Conservation (phyloP, 169 alveolate genomes). For the Cryptosporidium muris region DNA sequence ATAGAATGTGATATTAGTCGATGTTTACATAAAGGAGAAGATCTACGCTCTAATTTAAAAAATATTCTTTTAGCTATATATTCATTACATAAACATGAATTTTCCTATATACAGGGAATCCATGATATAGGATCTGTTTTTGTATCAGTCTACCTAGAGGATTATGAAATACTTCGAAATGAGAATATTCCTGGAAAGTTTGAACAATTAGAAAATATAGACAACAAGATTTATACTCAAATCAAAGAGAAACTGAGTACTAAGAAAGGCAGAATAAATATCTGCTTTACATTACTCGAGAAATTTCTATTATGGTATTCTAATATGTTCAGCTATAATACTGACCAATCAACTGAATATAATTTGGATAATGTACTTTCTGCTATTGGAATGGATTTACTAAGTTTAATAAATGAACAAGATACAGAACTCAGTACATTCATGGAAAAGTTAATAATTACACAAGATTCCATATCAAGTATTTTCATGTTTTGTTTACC, state of each 20-base stretch:
- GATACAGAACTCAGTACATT: conserved; percentile 1
- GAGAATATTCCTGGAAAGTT: too few species aligned
- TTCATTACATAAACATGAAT: conserved; percentile 3
- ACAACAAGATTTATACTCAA: not conserved
- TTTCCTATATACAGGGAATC: conserved; percentile 58
- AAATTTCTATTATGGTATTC: conserved; percentile 28
- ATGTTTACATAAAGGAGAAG: not conserved
- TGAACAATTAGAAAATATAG: too few species aligned
- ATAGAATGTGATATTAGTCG: conserved; percentile 66
- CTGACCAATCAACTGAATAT: not conserved
- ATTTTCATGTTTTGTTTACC: conserved; percentile 77
- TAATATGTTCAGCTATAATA: conserved; percentile 12
- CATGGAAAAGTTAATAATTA: not conserved
- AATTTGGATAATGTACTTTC: conserved; percentile 4
- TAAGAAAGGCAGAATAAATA: conserved; percentile 29
- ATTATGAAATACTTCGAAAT: too few species aligned
- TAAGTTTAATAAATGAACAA: not conserved
- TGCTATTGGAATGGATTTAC: conserved; percentile 4
- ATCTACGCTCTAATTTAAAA: conserved; percentile 1
- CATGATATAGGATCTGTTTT: conserved; percentile 62
- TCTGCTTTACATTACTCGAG: conserved; percentile 46
- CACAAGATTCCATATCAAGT: conserved; percentile 30
- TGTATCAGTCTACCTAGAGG: not conserved
- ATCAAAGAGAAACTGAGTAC: not conserved
- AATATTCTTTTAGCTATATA: conserved; percentile 18